These are phyloP conservation scores for Hypoxylon rubiginosum DNA, from an alignment of 2,329 filamentous ascomycete species.

Conservation along the genomic window DNA sequence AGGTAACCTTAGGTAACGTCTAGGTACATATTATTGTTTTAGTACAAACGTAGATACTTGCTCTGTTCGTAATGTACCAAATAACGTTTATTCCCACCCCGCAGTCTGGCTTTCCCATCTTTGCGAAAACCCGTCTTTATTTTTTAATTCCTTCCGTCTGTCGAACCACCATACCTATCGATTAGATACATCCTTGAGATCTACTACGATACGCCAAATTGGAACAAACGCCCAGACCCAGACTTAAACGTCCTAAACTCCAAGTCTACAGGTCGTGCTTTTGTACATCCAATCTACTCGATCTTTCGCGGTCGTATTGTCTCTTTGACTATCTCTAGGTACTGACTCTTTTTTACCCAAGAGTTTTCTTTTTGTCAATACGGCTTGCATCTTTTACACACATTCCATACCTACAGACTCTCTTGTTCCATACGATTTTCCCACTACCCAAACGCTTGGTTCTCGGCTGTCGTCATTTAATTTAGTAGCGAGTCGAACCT, in stretches of 20 bases:
- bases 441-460: constrained; percentile 12
- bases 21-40: no score
- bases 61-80: constrained; percentile 5
- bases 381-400: constrained; percentile 9
- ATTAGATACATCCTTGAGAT: background rate
- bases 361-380: background rate
- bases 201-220: background rate
- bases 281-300: background rate
- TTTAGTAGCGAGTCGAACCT: constrained; percentile 9
- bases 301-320: background rate
- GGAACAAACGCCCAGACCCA: background rate
- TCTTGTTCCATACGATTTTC: constrained; percentile 13
- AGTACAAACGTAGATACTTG: background rate
- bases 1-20: no score
- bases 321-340: background rate
- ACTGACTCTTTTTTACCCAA: background rate
- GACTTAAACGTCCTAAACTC: no score
- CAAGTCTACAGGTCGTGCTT: no score
- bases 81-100: constrained; percentile 23
- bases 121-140: constrained; percentile 22
- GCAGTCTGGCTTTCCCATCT: constrained; percentile 38
- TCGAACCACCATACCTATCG: background rate
- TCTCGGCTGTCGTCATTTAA: constrained; percentile 39
- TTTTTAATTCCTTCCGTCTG: background rate
- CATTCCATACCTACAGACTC: background rate